These are phyloP conservation scores for Pichia sp. DNA, from an alignment of 1,139 yeast genomes.

Conservation along the genomic window DNA sequence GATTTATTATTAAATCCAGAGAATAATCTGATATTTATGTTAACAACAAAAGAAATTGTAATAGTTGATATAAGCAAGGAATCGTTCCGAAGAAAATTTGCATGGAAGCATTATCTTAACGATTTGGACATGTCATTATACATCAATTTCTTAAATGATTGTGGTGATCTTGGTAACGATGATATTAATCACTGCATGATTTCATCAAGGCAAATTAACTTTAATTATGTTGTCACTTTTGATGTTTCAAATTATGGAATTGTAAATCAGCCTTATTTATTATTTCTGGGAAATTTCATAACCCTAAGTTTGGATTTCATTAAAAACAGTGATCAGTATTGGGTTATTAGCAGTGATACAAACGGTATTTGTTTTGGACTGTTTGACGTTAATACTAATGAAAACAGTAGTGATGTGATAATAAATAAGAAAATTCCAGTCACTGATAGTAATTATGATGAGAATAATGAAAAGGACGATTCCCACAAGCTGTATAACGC, in stretches of 20 bases:
- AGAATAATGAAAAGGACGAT: not conserved
- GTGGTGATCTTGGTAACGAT: conserved; percentile 6
- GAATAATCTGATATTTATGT: conserved; percentile 32
- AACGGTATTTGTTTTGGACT: not conserved
- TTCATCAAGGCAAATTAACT: conserved; percentile 37
- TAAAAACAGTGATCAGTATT: not conserved
- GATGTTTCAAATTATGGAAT: conserved; percentile 36
- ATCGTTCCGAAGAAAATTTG: conserved; percentile 38
- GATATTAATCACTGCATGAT: conserved; percentile 17
- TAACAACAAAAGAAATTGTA: conserved; percentile 59
- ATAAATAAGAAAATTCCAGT: not conserved
- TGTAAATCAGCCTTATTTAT: conserved; percentile 37
- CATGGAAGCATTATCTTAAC: conserved; percentile 66
- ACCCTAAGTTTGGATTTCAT: not conserved
- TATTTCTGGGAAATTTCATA: conserved; percentile 17
- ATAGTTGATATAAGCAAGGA: conserved; percentile 34
- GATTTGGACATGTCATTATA: conserved; percentile 51
- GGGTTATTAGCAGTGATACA: not conserved
- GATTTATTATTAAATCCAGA: conserved; percentile 35
- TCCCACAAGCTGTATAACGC: not conserved
- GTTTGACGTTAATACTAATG: not conserved
- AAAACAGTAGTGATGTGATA: not conserved
- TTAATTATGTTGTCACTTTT: conserved; percentile 40
- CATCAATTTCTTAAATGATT: conserved; percentile 29
- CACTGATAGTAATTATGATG: not conserved